Evolutionary conservation across 1,284 basidiomycete genomes (phyloP).

Genomic region (Meira nashicola): DNA sequence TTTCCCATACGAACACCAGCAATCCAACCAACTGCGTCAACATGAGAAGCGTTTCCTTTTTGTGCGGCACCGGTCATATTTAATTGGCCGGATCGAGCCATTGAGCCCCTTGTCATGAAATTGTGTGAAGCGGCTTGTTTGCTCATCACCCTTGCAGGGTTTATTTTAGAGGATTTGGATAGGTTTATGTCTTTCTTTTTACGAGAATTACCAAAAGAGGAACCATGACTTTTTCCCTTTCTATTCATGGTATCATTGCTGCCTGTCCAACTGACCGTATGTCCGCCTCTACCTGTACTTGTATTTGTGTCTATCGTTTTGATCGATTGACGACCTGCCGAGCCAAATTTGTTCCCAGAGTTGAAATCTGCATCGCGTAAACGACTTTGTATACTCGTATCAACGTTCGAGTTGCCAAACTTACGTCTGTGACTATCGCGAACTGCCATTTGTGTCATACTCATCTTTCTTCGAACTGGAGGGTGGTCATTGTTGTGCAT

Average conservation of each 20-base stretch:
- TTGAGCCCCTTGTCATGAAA: slow-evolving; percentile 15
- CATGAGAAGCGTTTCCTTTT: background rate
- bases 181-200: too few species aligned
- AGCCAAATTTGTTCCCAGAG: too few species aligned
- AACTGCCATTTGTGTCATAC: background rate
- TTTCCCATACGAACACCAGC: slow-evolving; percentile 33
- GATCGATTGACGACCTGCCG: too few species aligned
- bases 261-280: background rate
- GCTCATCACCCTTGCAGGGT: too few species aligned
- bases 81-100: slow-evolving; percentile 1
- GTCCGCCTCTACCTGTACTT: background rate
- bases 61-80: background rate
- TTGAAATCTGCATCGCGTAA: too few species aligned
- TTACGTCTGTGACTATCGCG: too few species aligned
- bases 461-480: background rate
- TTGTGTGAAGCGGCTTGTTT: background rate
- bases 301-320: too few species aligned
- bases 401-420: background rate
- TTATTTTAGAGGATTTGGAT: too few species aligned
- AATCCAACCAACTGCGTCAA: slow-evolving; percentile 39
- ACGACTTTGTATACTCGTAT: background rate
- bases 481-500: background rate
- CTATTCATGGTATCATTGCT: background rate
- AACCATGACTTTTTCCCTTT: background rate
- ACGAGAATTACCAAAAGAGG: too few species aligned